Conservation (phyloP, 177 flowering plant species). For the Vitis hybrid region DNA sequence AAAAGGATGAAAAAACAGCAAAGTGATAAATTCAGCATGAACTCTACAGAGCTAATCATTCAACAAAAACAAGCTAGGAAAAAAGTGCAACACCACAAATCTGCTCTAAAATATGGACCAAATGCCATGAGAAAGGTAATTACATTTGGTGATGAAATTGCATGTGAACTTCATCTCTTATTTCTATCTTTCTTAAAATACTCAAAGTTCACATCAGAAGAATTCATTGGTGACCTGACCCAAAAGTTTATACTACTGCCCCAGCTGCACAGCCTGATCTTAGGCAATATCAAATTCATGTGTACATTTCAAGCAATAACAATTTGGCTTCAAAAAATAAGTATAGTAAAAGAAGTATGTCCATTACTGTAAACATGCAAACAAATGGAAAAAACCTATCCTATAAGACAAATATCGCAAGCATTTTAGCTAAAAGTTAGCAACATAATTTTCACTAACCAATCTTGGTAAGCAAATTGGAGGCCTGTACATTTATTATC, state of each 20-base stretch:
- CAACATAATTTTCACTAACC: conserved; percentile 39
- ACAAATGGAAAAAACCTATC: not conserved
- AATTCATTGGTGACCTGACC: no score
- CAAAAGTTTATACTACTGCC: not conserved
- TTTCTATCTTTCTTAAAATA: not conserved
- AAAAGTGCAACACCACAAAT: not conserved
- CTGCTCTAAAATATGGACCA: not conserved
- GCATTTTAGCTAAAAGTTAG: not conserved
- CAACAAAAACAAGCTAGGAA: no score
- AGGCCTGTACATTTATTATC: conserved; percentile 40
- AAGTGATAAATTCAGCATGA: no score
- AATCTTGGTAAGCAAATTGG: conserved; percentile 50
- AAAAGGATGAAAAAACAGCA: no score
- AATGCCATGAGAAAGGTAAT: not conserved
- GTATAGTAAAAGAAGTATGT: not conserved
- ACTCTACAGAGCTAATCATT: no score
- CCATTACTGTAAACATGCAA: not conserved
- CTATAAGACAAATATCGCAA: not conserved
- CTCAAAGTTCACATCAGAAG: not conserved
- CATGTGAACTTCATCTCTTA: not conserved
- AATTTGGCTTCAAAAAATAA: not conserved
- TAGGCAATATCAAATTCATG: not conserved
- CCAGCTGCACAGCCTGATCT: not conserved
- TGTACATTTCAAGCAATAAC: not conserved
- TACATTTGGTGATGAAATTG: not conserved